Evolutionary conservation across 2,329 filamentous ascomycete species (phyloP), one percentile per base, ranked within the genome.

Genomic region (Sporothrix curviconia): DNA sequence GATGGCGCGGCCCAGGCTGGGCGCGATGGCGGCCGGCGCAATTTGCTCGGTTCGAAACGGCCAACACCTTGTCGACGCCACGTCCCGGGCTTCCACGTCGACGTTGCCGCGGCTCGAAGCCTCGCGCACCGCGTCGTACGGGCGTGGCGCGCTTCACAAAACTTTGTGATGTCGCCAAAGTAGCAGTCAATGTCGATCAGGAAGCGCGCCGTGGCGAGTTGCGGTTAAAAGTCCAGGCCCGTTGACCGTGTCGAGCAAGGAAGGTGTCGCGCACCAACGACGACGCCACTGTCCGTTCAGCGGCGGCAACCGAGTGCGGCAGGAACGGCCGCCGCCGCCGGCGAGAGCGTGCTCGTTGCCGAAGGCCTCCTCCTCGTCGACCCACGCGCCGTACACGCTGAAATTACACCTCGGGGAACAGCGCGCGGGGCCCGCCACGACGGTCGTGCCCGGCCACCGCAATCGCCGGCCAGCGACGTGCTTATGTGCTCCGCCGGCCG

Each of bases 41-140:
- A 97, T 85, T 74, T 96, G 85, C 71, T 99, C 92, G 0, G 92
- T 97, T 51, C 99, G 83, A 3, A 97, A 85, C 0, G 92, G 92
- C 95, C 71, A 99, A 99, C 58, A 97, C 90, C 5, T 92, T 91
- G 70, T 99, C 94, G n/a, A 99, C 3, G 89, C 89, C 59, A 97
- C 88, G 72, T 99, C 94, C 74, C 94, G 0, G 94, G 91, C 72
- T 99, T 99, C 92, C 94, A 99, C 0, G 90, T 92, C 14, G 87
- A 83, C 62, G n/a, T 81, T 80, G 55, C 82, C 79, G n/a, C 1
- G 74, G 74, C 34, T 84, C 83, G 17, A 86, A 78, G 46, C n/a
- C n/a, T 86, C 86, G 34, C 87, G 83, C 50, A 99, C 81, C 67
- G 91, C 87, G 70, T 99, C 94, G 66, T 96, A 96, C 0, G 91